Percentiles rank a stretch among this genome's conserved stretches.
Conservation (phyloP, 148 eudicot genomes). For the Linanthus parryae region DNA sequence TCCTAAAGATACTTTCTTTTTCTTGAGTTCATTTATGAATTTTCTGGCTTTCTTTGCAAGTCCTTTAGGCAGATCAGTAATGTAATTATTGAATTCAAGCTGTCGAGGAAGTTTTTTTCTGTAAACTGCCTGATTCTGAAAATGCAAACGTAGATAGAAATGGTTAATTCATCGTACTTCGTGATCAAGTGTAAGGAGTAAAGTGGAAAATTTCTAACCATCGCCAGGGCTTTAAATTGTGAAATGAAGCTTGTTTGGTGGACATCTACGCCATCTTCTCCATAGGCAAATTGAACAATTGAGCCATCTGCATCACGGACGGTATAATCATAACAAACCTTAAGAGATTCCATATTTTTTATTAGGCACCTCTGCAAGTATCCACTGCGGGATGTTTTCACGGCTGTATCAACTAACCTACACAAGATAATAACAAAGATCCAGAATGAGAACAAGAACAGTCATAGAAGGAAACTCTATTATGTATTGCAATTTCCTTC, state of each 20-base stretch:
- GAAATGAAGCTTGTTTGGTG: conserved; percentile 77
- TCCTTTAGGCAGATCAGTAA: conserved; percentile 55
- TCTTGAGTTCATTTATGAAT: conserved; percentile 18
- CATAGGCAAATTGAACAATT: conserved; percentile 79
- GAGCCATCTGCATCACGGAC: conserved; percentile 99
- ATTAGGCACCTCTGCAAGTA: conserved; percentile 90
- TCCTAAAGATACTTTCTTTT: conserved; percentile 1
- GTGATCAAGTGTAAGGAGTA: background rate
- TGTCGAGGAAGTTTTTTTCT: conserved; percentile 43
- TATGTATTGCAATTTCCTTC: too few species aligned
- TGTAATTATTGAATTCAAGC: conserved; percentile 50
- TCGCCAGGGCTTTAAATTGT: conserved; percentile 73
- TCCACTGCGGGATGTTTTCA: conserved; percentile 99
- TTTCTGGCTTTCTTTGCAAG: conserved; percentile 41
- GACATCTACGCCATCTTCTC: conserved; percentile 97
- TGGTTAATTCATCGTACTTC: background rate
- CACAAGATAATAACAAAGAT: background rate
- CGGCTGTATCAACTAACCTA: conserved; percentile 97
- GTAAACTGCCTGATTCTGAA: conserved; percentile 65
- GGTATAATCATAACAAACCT: conserved; percentile 86
- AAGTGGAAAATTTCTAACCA: conserved; percentile 34
- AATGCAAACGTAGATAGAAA: background rate
- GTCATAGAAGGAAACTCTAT: too few species aligned
- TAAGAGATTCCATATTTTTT: conserved; percentile 84
- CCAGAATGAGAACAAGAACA: conserved; percentile 6